Conservation (phyloP, 2,329 filamentous ascomycete species). For the Diaporthe humulicola region DNA sequence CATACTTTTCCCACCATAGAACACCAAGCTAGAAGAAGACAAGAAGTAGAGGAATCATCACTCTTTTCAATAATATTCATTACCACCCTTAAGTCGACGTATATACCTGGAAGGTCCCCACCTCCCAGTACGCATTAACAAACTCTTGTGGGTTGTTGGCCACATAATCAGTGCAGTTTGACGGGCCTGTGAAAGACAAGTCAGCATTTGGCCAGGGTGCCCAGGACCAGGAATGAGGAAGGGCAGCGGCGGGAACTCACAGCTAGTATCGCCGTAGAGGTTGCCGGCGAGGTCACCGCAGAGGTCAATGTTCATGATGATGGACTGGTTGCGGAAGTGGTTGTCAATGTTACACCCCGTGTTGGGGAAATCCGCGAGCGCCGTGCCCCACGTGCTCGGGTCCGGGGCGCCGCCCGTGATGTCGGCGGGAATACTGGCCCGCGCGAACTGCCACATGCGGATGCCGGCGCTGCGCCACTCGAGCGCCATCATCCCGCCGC, state of each 20-base stretch:
- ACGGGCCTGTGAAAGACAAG: slow-evolving; percentile 55
- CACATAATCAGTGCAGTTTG: slow-evolving; percentile 69
- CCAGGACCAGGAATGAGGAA: not conserved
- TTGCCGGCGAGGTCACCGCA: slow-evolving; percentile 66
- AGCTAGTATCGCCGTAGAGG: slow-evolving; percentile 60
- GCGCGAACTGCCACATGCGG: slow-evolving; percentile 72
- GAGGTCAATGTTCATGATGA: slow-evolving; percentile 75
- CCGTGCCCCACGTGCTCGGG: slow-evolving; percentile 72
- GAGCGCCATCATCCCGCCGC: slow-evolving; percentile 72
- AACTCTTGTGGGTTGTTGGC: slow-evolving; percentile 69
- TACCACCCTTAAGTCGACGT: slow-evolving; percentile 47
- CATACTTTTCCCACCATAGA: not conserved
- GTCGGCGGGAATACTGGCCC: slow-evolving; percentile 63
- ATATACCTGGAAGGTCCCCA: slow-evolving; percentile 72
- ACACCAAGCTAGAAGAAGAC: slow-evolving; percentile 26
- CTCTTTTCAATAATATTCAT: not conserved
- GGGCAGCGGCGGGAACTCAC: slow-evolving; percentile 46
- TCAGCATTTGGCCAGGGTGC: not conserved
- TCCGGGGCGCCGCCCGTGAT: slow-evolving; percentile 67
- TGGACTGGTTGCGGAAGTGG: slow-evolving; percentile 75
- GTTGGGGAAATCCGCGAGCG: slow-evolving; percentile 74
- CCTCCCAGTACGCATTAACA: slow-evolving; percentile 74
- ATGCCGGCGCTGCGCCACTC: slow-evolving; percentile 73
- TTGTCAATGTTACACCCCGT: slow-evolving; percentile 70
- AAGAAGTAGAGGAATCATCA: not conserved